Evolutionary conservation across 2,329 filamentous ascomycete species (phyloP), one percentile per base, ranked within the genome.

Genomic region (Cytospora piceae): DNA sequence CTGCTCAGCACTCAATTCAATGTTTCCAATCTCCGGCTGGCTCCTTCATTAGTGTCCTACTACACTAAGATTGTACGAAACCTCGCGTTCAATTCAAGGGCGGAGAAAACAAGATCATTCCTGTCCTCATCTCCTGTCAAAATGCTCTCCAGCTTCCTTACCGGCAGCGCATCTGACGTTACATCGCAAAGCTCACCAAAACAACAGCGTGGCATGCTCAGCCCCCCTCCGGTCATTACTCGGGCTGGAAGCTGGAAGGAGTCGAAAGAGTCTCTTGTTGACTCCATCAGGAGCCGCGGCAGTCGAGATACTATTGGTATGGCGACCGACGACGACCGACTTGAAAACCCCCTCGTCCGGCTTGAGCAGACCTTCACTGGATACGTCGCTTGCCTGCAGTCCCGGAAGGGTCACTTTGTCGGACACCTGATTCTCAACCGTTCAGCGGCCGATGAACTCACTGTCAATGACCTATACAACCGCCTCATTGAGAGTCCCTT

Each of bases 401-500:
- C 90, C 49, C 88, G 93, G 52, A 96, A 94, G 74, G 94, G 94
- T 37, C 93, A 93, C 72, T 92, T 97, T 65, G 85, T 96, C 22
- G 93, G 91, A 22, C 88, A 90, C 37, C 88, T 87, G 31, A 81
- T 97, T 37, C 85, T 93, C 58, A 89, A 87, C 70, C 85, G 94
- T 58, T 79, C 80, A 66, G 81, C 83, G 32, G 91, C 89, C 2
- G 92, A 97, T 73, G 91, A 94, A 72, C 83, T 94, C 8, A 82
- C 86, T 1, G 90, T 97, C 70, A 97, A 97, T 72, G 93, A 96
- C 71, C 81, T 97, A 1, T 97, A 97, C 78, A 97, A 97, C 74
- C 86, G 88, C 39, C 83, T 97, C 17, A 87, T 96, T 22, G 93
- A 97, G 74, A 90, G 90, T 69, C 92, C 93, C 0, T 90, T 87